phyloP scores from a whole-genome alignment of 2,329 filamentous ascomycete species.

The Aspergillus unguis region DNA sequence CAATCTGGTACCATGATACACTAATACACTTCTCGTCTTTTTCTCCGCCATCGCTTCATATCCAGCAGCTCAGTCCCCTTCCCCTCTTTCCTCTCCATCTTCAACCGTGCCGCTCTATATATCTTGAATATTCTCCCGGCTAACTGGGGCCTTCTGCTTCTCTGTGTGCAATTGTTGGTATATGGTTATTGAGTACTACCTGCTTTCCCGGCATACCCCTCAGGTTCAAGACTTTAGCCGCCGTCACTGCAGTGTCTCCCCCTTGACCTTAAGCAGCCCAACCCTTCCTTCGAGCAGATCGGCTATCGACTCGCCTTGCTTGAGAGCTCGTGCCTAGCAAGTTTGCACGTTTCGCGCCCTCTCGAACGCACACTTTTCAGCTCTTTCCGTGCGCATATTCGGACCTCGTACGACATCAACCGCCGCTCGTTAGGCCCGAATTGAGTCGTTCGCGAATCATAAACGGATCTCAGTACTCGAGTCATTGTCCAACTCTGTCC shows the following conservation, averaged over 20 bases:
- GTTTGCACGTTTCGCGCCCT: neutral
- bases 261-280: neutral
- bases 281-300: neutral
- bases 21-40: constrained; percentile 2
- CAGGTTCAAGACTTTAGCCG: constrained; percentile 14
- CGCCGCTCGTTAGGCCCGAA: neutral
- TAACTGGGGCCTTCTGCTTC: constrained; percentile 3
- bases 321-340: neutral
- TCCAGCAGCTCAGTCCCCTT: constrained; percentile 10
- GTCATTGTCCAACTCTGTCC: neutral
- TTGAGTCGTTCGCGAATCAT: neutral
- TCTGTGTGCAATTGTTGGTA: constrained; percentile 6
- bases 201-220: constrained; percentile 1
- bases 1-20: neutral
- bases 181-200: neutral
- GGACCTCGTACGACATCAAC: constrained; percentile 3
- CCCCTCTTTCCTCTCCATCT: constrained; percentile 9
- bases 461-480: neutral
- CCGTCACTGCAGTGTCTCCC: constrained; percentile 6
- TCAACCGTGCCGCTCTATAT: constrained; percentile 2
- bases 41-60: constrained; percentile 1
- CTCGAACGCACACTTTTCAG: neutral
- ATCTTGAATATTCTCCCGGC: neutral
- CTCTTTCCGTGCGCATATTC: constrained; percentile 1
- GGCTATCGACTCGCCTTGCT: constrained; percentile 1